phyloP scores from a whole-genome alignment of 78 protist genomes.

The Dictyostelium purpureum region DNA sequence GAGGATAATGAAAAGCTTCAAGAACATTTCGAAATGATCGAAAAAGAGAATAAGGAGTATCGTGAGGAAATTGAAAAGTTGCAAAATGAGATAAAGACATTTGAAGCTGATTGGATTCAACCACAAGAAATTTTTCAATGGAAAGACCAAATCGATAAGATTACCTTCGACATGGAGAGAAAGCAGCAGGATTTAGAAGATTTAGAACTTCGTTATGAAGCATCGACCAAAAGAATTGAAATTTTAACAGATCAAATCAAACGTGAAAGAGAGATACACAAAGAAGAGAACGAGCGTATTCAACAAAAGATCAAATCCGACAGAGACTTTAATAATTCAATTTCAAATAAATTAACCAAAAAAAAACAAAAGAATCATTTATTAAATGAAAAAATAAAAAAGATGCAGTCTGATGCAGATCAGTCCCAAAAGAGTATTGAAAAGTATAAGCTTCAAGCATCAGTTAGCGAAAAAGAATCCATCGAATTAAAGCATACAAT shows the following conservation, averaged over 20 bases:
- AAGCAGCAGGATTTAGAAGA: slow-evolving; percentile 3
- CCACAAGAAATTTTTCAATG: slow-evolving; percentile 27
- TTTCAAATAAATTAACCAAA: neutral
- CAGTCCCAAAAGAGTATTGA: neutral
- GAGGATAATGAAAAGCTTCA: slow-evolving; percentile 38
- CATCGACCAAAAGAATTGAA: too few relatives aligned
- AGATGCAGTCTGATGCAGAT: neutral
- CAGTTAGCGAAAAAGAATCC: slow-evolving; percentile 19
- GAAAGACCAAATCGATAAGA: slow-evolving; percentile 45
- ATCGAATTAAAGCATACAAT: neutral
- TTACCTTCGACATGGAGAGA: slow-evolving; percentile 1
- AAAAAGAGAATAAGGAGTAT: neutral
- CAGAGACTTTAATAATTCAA: slow-evolving; percentile 1
- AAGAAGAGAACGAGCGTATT: slow-evolving; percentile 16
- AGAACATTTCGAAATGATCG: neutral
- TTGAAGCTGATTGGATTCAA: slow-evolving; percentile 36
- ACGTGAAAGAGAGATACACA: slow-evolving; percentile 4
- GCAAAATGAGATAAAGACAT: neutral
- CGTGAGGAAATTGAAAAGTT: neutral
- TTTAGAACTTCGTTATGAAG: too few relatives aligned
- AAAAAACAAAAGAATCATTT: neutral
- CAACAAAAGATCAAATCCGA: neutral
- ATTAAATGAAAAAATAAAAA: neutral
- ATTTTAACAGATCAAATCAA: neutral
- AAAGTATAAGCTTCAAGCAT: slow-evolving; percentile 19